Conservation (phyloP, 2,329 filamentous ascomycete species). For the Calycina herbarum region DNA sequence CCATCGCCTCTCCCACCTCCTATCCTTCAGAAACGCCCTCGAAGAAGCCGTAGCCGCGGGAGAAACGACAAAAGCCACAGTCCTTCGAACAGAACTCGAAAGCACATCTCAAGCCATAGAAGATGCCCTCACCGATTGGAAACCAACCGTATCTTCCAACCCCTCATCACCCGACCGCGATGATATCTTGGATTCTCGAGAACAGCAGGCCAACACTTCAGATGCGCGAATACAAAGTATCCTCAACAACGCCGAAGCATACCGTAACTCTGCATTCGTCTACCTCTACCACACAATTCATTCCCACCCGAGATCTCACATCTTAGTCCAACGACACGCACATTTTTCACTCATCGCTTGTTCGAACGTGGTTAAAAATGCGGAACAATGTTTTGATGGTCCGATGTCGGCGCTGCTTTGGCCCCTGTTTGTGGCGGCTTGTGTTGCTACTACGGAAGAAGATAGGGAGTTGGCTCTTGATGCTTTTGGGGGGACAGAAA, state of each 20-base stretch:
- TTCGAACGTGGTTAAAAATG: slow-evolving; percentile 52
- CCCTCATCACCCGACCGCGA: neutral
- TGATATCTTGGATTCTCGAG: slow-evolving; percentile 10
- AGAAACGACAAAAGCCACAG: slow-evolving; percentile 37
- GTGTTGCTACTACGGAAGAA: slow-evolving; percentile 52
- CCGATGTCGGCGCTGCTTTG: slow-evolving; percentile 65
- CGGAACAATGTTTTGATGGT: slow-evolving; percentile 41
- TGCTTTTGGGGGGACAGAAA: slow-evolving; percentile 54
- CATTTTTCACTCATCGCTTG: slow-evolving; percentile 54
- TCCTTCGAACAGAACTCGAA: slow-evolving; percentile 33
- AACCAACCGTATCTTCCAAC: slow-evolving; percentile 50
- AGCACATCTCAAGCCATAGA: slow-evolving; percentile 55
- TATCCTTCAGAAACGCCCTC: slow-evolving; percentile 53
- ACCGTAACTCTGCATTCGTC: slow-evolving; percentile 48
- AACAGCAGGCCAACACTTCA: neutral
- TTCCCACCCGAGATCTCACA: slow-evolving; percentile 47
- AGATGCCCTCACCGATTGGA: slow-evolving; percentile 55
- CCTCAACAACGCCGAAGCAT: slow-evolving; percentile 50
- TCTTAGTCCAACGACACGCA: slow-evolving; percentile 54
- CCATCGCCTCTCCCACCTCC: slow-evolving; percentile 57
- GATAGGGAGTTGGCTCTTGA: slow-evolving; percentile 54
- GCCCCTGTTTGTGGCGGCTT: slow-evolving; percentile 64
- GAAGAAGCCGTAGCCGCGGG: slow-evolving; percentile 46
- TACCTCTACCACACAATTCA: slow-evolving; percentile 45
- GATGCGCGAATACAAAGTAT: slow-evolving; percentile 37